Evolutionary conservation across 768 basidiomycete species (phyloP), one percentile per base, ranked within the genome.

Genomic region (Galerina sulciceps): DNA sequence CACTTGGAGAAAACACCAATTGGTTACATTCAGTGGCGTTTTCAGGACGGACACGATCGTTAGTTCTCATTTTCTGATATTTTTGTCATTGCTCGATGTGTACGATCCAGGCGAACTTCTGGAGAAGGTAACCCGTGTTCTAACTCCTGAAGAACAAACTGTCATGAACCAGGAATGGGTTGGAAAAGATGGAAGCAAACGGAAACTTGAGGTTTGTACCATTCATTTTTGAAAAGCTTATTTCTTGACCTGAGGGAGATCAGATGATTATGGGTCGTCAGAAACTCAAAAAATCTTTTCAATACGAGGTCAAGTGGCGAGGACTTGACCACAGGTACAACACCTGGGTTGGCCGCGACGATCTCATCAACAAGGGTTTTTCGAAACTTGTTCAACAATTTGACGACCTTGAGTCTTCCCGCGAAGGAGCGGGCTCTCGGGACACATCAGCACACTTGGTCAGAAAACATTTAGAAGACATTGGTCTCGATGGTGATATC

Each of bases 41-140:
- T 95, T 86, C 96, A 98, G 72, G 96, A 97, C 73, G 96, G 96
- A 48, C 91, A 96, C 75, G 96, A 99, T 81, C 91, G 94, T 91
- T 72, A 64, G 87, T 80, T 10, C 59, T 63, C 20, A 35, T 41
- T 54, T 17, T 48, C 59, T 40, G 49, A 42, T 6, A 35, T 26
- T 34, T 20, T 47, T 56, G 38, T 53, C 46, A 55, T 41, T 59
- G 56, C 59, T 49, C 46, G 18, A 50, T 47, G 26, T 31, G 8
- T 49, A 45, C 52, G 34, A 10, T 38, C 18, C 61, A 93, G 90
- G 90, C 64, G 96, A 99, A 76, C 77, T 96, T 36, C 67, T 97
- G 63, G 93, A 96, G 75, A 97, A 98, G 75, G 86, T 85, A 5
- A 95, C 94, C 4, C 93, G 96, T 59, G 86, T 86, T n/a, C 74